These are phyloP conservation scores for Myotisia sp. DNA, from an alignment of 2,329 filamentous ascomycete species.

Conservation along the genomic window DNA sequence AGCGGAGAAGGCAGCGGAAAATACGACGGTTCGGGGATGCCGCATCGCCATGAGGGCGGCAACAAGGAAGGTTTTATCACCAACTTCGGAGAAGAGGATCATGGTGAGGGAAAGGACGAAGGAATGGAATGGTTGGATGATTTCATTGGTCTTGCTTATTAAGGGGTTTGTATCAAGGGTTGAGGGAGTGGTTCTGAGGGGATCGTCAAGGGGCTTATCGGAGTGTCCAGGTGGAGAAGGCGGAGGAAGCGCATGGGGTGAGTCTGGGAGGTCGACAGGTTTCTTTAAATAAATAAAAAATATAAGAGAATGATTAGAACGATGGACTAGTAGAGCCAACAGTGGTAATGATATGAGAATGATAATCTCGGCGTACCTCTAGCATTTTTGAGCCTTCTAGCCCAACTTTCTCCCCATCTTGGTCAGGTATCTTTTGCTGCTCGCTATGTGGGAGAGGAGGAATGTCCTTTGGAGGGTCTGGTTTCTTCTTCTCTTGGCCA, in stretches of 20 bases:
- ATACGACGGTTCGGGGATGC: conserved; percentile 82
- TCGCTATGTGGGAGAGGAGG: conserved; percentile 71
- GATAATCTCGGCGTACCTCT: conserved; percentile 38
- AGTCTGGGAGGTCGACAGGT: conserved; percentile 65
- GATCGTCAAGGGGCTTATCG: conserved; percentile 48
- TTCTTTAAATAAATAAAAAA: conserved; percentile 40
- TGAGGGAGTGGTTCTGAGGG: conserved; percentile 27
- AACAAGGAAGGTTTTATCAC: conserved; percentile 96
- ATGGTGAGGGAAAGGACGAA: conserved; percentile 87
- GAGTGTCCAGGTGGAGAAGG: conserved; percentile 48
- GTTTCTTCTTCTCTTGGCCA: conserved; percentile 58
- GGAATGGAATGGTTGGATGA: conserved; percentile 73
- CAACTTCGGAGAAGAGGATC: conserved; percentile 93
- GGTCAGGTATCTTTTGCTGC: conserved; percentile 47
- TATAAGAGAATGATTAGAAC: background rate
- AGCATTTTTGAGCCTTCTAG: conserved; percentile 33
- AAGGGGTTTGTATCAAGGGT: background rate
- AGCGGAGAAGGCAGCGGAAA: conserved; percentile 84
- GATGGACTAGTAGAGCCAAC: background rate
- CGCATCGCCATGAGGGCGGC: conserved; percentile 99
- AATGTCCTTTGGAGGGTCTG: conserved; percentile 71
- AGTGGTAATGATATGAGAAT: no score
- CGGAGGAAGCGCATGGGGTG: conserved; percentile 58
- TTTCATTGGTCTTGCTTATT: conserved; percentile 19
- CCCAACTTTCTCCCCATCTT: conserved; percentile 25